Evolutionary conservation across 768 basidiomycete species (phyloP), one percentile per base, ranked within the genome.

Genomic region (Leccinum uliginosum): DNA sequence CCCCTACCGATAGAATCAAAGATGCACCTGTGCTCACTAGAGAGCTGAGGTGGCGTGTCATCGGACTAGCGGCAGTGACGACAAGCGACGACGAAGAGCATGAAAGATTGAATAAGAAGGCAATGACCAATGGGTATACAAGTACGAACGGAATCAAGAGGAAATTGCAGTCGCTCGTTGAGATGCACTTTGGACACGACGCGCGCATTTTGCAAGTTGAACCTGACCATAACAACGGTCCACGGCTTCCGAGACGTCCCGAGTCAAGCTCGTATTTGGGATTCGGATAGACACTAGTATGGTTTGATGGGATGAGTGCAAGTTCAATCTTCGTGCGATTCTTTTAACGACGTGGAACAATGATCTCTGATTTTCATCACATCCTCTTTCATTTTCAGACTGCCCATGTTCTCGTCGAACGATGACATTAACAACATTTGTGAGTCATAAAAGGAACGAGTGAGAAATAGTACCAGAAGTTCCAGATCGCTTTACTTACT

Each of bases 261-360:
- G 24, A 24, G 24, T 24, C 24, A 24, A 24, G 38, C 40, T 49
- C 1, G 6, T 35, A 23, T 48, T 49, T 29, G 19, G 2, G n/a
- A 30, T 27, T 24, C 51, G 48, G n/a, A 29, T 58, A 24, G 62
- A 46, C 57, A 5, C 60, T 59, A 5, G 66, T 26, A 24, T 30
- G 23, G 1, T 10, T 44, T n/a, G 19, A 15, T 44, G 94, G 93
- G 96, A 98, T 62, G 96, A 98, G 73, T 96, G 96, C 69, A 94
- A 93, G 72, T 99, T 98, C 52, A 95, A 99, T 74, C 91, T 94
- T 4, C 81, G 87, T 10, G 81, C 85, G 7, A 98, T 99, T 62
- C 96, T 95, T 8, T 80, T 98, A 63, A 98, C 98, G 75, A 92
- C 89, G 0, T 98, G 97, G 96, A 91, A 85, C 57, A 93, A 97